phyloP scores from a whole-genome alignment of 2,329 filamentous ascomycete species.

The Ploettnerulaceae sp. region DNA sequence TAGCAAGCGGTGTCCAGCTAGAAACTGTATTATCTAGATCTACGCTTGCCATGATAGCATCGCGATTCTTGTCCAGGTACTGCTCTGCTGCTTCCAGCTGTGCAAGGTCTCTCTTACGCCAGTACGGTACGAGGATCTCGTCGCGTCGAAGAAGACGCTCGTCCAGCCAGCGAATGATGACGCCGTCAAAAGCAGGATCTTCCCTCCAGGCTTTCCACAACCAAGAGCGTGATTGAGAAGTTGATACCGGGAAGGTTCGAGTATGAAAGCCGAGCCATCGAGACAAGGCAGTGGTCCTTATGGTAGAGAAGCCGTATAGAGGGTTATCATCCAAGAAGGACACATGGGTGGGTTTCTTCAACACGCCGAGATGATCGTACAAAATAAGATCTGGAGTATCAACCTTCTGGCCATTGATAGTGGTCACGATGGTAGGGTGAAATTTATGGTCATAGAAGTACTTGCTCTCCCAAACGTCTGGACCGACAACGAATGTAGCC shows the following conservation, averaged over 20 bases:
- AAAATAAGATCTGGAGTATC: conserved; percentile 50
- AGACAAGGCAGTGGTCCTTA: conserved; percentile 24
- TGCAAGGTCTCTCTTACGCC: conserved; percentile 36
- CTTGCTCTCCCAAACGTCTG: conserved; percentile 47
- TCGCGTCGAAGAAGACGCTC: conserved; percentile 40
- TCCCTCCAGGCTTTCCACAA: conserved; percentile 46
- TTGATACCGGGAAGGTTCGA: conserved; percentile 36
- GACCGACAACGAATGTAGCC: conserved; percentile 48
- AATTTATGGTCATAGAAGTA: conserved; percentile 44
- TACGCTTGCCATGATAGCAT: conserved; percentile 30
- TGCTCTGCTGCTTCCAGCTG: conserved; percentile 37
- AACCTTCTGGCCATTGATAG: conserved; percentile 44
- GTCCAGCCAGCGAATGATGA: conserved; percentile 44
- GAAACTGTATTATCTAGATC: conserved; percentile 32
- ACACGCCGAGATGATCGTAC: conserved; percentile 39
- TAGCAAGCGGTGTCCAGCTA: conserved; percentile 30
- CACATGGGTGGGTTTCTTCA: conserved; percentile 38
- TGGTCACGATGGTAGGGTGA: conserved; percentile 41
- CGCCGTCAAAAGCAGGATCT: conserved; percentile 40
- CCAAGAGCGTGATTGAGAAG: conserved; percentile 38
- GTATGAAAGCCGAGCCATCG: conserved; percentile 36
- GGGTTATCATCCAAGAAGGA: conserved; percentile 49
- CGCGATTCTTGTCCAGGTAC: conserved; percentile 35
- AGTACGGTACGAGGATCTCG: conserved; percentile 37
- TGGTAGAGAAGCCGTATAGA: conserved; percentile 41